phyloP scores from a whole-genome alignment of 1,284 basidiomycete species.

The Ustilago nuda region DNA sequence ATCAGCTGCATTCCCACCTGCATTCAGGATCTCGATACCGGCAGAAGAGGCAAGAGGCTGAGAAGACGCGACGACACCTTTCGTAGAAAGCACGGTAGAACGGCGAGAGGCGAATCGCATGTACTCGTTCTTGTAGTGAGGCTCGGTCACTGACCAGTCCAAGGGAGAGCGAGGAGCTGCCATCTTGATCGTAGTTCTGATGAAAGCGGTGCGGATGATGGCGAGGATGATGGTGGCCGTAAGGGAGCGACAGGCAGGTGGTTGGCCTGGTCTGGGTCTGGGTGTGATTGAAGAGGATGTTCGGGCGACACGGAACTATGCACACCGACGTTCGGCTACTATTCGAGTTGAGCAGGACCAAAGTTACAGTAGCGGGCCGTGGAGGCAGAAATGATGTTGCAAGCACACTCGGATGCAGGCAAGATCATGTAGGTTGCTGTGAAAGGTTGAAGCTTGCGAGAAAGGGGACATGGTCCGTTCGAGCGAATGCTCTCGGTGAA shows the following conservation, averaged over 20 bases:
- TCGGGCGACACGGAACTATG: conserved; percentile 6
- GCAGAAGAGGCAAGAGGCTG: conserved; percentile 90
- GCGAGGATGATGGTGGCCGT: background rate
- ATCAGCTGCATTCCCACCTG: conserved; percentile 86
- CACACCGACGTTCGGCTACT: conserved; percentile 1
- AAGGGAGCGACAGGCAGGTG: background rate
- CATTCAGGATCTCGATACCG: conserved; percentile 86
- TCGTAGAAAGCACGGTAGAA: conserved; percentile 72
- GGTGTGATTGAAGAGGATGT: no score
- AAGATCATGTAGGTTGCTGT: background rate
- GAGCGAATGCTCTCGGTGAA: background rate
- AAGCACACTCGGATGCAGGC: background rate
- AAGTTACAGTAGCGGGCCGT: background rate
- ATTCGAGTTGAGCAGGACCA: background rate
- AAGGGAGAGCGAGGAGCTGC: conserved; percentile 27
- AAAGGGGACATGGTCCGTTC: background rate
- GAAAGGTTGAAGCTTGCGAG: background rate
- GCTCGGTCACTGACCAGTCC: conserved; percentile 46
- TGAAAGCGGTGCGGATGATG: background rate
- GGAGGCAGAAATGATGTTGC: background rate
- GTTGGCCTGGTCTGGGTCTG: no score
- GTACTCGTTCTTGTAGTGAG: conserved; percentile 38
- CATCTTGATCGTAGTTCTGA: background rate
- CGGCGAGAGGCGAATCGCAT: conserved; percentile 57
- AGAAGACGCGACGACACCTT: conserved; percentile 87